These are phyloP conservation scores for barley (Hordeum vulgare) DNA, from an alignment of 176 grass and related monocot species.

Conservation along the genomic window DNA sequence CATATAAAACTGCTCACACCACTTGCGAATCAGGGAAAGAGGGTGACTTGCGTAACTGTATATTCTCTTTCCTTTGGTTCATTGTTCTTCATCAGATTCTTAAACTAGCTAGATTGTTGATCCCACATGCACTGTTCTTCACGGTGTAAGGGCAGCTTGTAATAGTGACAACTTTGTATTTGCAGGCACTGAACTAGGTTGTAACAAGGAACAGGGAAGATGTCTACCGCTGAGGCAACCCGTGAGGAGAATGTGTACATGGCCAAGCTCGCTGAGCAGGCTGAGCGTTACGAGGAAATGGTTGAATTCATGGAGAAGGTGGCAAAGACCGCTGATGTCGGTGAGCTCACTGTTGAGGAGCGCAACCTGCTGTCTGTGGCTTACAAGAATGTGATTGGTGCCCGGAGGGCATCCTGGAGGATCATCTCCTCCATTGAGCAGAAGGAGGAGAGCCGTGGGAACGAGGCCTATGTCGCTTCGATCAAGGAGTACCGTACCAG, in stretches of 20 bases:
- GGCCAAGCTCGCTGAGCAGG: conserved; percentile 60
- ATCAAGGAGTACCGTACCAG: conserved; percentile 53
- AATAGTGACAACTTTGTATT: background rate
- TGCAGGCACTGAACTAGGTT: background rate
- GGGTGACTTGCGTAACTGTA: background rate
- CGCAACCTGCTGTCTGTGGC: conserved; percentile 58
- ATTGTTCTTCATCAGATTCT: background rate
- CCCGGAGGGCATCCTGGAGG: conserved; percentile 48
- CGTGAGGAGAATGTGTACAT: conserved; percentile 57
- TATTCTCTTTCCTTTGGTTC: background rate
- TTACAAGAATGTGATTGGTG: conserved; percentile 59
- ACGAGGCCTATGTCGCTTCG: conserved; percentile 31
- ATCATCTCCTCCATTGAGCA: conserved; percentile 64
- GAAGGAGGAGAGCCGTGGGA: conserved; percentile 60
- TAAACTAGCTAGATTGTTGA: background rate
- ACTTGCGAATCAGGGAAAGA: background rate
- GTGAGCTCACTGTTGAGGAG: conserved; percentile 53
- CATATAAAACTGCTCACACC: background rate
- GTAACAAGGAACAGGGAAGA: background rate
- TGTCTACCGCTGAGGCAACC: conserved; percentile 34
- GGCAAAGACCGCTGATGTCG: conserved; percentile 31
- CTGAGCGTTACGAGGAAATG: conserved; percentile 57
- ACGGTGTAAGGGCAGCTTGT: background rate
- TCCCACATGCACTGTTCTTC: background rate
- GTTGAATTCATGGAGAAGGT: conserved; percentile 66